These are phyloP conservation scores for Prunus mongolica DNA, from an alignment of 306 rosid genomes.

Conservation along the genomic window DNA sequence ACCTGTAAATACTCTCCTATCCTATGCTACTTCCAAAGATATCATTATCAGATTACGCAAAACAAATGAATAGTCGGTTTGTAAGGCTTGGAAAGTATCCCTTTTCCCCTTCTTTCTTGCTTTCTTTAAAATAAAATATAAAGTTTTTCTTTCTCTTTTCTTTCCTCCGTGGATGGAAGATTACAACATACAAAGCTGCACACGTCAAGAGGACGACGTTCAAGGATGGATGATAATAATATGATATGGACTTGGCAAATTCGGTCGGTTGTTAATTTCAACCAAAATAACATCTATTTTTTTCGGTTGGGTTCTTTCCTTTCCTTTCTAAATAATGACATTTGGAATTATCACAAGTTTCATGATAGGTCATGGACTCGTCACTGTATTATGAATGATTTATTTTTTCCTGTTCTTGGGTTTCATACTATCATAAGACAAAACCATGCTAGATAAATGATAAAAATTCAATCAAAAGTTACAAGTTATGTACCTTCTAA, in stretches of 20 bases:
- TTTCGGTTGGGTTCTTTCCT: neutral
- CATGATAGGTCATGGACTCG: neutral
- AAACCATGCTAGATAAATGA: neutral
- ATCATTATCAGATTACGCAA: conserved; percentile 4
- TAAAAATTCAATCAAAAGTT: neutral
- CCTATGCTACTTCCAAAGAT: neutral
- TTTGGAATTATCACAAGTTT: neutral
- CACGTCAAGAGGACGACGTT: neutral
- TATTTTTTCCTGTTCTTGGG: neutral
- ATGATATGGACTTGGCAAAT: no score
- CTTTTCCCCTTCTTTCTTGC: neutral
- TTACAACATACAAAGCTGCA: neutral
- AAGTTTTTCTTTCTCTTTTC: neutral
- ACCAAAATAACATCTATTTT: neutral
- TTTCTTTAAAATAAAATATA: neutral
- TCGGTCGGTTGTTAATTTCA: neutral
- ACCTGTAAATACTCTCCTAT: neutral
- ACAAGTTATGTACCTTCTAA: neutral
- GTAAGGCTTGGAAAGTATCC: neutral
- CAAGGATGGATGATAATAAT: neutral
- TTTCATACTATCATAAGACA: neutral
- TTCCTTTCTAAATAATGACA: neutral
- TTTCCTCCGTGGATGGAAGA: neutral
- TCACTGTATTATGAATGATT: neutral
- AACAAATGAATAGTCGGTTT: neutral